phyloP scores from a whole-genome alignment of 805 yeast genomes.

The Ogataea angusta region DNA sequence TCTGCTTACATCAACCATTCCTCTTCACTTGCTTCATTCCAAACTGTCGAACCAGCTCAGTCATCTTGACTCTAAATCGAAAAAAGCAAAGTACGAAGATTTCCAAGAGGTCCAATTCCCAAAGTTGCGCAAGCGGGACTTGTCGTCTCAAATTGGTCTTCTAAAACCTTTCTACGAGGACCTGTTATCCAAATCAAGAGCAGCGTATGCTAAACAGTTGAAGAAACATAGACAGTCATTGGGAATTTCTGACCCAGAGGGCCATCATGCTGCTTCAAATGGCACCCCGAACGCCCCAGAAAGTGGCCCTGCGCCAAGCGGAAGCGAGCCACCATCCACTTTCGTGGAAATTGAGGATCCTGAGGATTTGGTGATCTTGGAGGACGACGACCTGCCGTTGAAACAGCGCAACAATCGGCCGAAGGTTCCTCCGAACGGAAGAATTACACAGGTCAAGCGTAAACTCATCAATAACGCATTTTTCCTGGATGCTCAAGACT shows the following conservation, averaged over 20 bases:
- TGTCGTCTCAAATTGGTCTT: slow-evolving; percentile 53
- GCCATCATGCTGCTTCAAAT: not conserved
- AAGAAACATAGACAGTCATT: slow-evolving; percentile 35
- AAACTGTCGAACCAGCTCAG: slow-evolving; percentile 58
- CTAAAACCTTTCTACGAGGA: slow-evolving; percentile 53
- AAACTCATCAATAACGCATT: slow-evolving; percentile 52
- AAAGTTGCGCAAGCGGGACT: slow-evolving; percentile 48
- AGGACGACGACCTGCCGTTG: slow-evolving; percentile 82
- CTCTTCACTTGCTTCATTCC: slow-evolving; percentile 82
- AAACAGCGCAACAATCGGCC: slow-evolving; percentile 74
- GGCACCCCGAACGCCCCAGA: slow-evolving; percentile 11
- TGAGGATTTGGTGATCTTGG: slow-evolving; percentile 55
- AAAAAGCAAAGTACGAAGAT: slow-evolving; percentile 60
- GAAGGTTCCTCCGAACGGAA: slow-evolving; percentile 88
- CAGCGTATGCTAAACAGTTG: slow-evolving; percentile 40
- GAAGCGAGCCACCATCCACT: slow-evolving; percentile 11
- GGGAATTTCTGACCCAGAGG: not conserved
- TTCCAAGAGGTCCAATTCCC: slow-evolving; percentile 54
- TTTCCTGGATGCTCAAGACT: slow-evolving; percentile 43
- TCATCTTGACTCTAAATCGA: slow-evolving; percentile 42
- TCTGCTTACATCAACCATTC: slow-evolving; percentile 77
- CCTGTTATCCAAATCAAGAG: slow-evolving; percentile 40
- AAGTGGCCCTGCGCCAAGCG: not conserved
- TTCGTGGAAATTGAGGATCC: slow-evolving; percentile 28
- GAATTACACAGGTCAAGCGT: slow-evolving; percentile 68